A percentile compares a stretch with the other conserved stretches of the same genome.
Conservation (phyloP, 805 yeast genomes). For the Ogataea trehaloabstinens region DNA sequence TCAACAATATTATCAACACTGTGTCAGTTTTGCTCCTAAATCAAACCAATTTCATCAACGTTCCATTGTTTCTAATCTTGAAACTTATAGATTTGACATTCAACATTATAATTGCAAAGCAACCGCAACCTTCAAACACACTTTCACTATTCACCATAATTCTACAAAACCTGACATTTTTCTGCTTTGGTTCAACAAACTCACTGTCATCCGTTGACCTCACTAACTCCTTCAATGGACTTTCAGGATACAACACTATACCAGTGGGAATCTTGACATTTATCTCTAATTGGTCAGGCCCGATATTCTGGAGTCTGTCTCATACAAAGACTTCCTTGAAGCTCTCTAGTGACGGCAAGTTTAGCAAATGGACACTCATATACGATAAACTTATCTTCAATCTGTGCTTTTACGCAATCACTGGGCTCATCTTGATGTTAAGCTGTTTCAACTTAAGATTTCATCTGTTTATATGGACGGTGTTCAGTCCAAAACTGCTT, state of each 20-base stretch:
- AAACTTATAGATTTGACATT: conserved; percentile 32
- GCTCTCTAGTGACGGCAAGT: conserved; percentile 4
- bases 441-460: conserved; percentile 76
- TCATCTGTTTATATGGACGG: conserved; percentile 96
- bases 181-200: conserved; percentile 87
- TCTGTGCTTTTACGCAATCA: conserved; percentile 55
- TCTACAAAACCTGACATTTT: conserved; percentile 75
- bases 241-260: conserved; percentile 63
- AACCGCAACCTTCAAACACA: conserved; percentile 13
- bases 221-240: conserved; percentile 90
- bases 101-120: conserved; percentile 12
- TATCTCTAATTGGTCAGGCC: conserved; percentile 80
- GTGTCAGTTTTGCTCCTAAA: conserved; percentile 46
- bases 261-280: conserved; percentile 78
- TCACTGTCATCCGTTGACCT: conserved; percentile 89
- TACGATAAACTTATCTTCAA: conserved; percentile 36
- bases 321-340: conserved; percentile 23
- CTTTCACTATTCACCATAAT: conserved; percentile 41
- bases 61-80: conserved; percentile 46
- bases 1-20: conserved; percentile 36
- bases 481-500: conserved; percentile 88
- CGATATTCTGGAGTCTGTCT: conserved; percentile 74
- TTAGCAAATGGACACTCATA: conserved; percentile 34
- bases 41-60: conserved; percentile 53
- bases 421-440: conserved; percentile 55